Evolutionary conservation across 352 stramenopile species (phyloP).

Genomic region (Elongisporangium undulatum): DNA sequence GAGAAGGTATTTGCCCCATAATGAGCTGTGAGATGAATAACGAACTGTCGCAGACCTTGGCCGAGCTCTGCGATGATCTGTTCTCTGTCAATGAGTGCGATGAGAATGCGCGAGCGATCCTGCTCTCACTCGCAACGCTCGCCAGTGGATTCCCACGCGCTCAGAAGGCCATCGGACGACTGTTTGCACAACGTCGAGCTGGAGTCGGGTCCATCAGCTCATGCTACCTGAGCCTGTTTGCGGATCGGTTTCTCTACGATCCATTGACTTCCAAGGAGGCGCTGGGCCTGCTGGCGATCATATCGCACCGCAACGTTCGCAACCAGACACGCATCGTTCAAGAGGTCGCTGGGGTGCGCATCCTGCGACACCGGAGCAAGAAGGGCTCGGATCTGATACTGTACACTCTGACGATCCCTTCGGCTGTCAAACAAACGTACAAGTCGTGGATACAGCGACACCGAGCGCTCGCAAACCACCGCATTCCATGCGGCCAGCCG

Average conservation of each 20-base stretch:
- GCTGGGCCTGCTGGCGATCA: background rate
- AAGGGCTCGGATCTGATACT: constrained; percentile 6
- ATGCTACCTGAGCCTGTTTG: constrained; percentile 4
- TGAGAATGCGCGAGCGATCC: background rate
- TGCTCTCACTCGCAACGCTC: background rate
- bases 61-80: background rate
- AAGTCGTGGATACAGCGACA: constrained; percentile 34
- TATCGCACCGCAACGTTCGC: background rate
- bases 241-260: constrained; percentile 1
- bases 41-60: background rate
- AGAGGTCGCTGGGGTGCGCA: background rate
- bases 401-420: constrained; percentile 31
- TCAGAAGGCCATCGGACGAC: background rate
- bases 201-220: background rate
- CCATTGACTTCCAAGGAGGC: background rate
- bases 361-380: background rate
- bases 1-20: background rate
- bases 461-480: constrained; percentile 21
- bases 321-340: background rate
- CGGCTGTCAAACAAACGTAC: constrained; percentile 24
- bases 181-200: background rate
- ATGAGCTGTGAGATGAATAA: background rate
- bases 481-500: constrained; percentile 29
- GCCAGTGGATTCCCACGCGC: background rate
- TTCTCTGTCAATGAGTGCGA: background rate